These are phyloP conservation scores for Quercus robur DNA, from an alignment of 306 rosid genomes.

Conservation along the genomic window DNA sequence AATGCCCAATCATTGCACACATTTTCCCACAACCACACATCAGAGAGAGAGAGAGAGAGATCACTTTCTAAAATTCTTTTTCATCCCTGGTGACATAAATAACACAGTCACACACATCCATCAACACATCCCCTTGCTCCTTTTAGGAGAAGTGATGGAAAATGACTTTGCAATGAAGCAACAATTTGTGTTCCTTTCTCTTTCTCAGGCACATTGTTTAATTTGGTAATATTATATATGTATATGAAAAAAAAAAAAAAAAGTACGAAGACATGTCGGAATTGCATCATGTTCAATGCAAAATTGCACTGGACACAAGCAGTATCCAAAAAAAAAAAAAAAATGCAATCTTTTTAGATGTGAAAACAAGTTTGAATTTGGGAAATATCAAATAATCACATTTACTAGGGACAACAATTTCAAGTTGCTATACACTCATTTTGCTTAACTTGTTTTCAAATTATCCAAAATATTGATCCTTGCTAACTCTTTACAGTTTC, in stretches of 20 bases:
- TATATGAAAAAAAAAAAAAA: no score
- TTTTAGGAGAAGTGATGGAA: background rate
- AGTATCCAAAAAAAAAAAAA: no score
- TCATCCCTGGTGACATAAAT: background rate
- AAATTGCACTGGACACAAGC: no score
- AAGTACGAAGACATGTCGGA: no score
- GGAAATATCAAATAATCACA: no score
- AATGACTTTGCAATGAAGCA: slow-evolving; percentile 22
- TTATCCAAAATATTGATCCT: slow-evolving; percentile 2
- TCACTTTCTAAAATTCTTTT: background rate
- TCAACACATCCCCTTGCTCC: background rate
- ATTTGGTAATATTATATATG: background rate
- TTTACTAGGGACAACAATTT: slow-evolving; percentile 3
- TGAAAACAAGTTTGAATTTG: no score
- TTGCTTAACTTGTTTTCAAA: slow-evolving; percentile 14
- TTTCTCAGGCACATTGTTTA: background rate
- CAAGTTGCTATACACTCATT: slow-evolving; percentile 38
- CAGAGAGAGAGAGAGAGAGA: background rate
- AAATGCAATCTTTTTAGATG: no score
- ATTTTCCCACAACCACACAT: slow-evolving; percentile 31
- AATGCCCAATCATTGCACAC: slow-evolving; percentile 30
- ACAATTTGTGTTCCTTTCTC: background rate
- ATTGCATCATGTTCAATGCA: no score
- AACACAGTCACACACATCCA: background rate
- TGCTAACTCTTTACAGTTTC: slow-evolving; percentile 23